A percentile compares a stretch with the other conserved stretches of the same genome.
Conservation (phyloP, 495 filamentous ascomycete species). For the Tuber melanosporum region DNA sequence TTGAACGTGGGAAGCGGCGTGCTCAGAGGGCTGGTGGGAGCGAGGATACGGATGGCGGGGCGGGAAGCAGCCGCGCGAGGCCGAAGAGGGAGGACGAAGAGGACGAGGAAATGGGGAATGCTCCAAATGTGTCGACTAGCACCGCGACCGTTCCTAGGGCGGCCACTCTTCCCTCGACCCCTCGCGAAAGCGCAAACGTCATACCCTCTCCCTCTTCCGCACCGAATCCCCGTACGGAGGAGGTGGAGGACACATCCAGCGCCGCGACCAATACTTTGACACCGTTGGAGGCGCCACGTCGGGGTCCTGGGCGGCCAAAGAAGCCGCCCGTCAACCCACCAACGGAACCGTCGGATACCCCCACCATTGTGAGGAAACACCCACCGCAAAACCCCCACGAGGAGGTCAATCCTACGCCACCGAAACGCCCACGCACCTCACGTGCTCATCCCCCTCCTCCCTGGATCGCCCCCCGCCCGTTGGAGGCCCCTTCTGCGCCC, state of each 20-base stretch:
- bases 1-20: slow-evolving; percentile 29
- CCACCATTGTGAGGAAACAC: background rate
- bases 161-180: background rate
- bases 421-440: background rate
- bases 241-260: background rate
- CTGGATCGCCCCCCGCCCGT: background rate
- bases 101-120: background rate
- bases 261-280: background rate
- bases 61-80: background rate
- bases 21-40: slow-evolving; percentile 10
- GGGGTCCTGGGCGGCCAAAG: slow-evolving; percentile 26
- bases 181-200: background rate
- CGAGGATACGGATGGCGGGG: background rate
- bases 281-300: background rate
- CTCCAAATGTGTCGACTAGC: background rate
- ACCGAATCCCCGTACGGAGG: background rate
- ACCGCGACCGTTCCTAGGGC: background rate
- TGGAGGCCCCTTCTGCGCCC: background rate
- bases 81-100: background rate
- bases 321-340: slow-evolving; percentile 2
- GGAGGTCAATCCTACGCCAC: background rate
- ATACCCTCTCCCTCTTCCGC: background rate
- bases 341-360: background rate
- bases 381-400: background rate
- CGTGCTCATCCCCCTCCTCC: background rate